These are phyloP conservation scores for Scutellaria baicalensis DNA, from an alignment of 257 asterid species.

Conservation along the genomic window DNA sequence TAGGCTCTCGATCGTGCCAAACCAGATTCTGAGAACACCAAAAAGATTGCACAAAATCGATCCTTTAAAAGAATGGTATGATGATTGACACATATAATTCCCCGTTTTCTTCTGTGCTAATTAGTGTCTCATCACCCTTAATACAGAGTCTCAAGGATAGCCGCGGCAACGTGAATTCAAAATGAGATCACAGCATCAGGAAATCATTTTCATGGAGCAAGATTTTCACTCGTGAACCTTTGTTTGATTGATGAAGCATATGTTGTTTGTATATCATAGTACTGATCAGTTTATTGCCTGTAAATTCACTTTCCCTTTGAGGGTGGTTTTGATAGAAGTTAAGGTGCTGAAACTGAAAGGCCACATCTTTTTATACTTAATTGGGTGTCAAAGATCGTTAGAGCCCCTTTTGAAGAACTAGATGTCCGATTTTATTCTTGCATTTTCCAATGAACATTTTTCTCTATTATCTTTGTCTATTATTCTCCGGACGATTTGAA, in stretches of 20 bases:
- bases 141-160: conserved; percentile 30
- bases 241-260: neutral
- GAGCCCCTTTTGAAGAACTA: neutral
- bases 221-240: neutral
- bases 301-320: neutral
- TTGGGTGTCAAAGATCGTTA: neutral
- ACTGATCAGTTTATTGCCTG: conserved; percentile 1
- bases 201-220: neutral
- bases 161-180: conserved; percentile 26
- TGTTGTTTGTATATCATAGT: conserved; percentile 14
- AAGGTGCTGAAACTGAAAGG: neutral
- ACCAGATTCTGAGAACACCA: conserved; percentile 55
- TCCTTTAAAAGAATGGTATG: conserved; percentile 70
- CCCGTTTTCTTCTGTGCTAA: neutral
- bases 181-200: conserved; percentile 9
- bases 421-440: too few species aligned
- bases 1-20: conserved; percentile 86
- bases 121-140: neutral
- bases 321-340: neutral
- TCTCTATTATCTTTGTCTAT: too few species aligned
- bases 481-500: too few species aligned
- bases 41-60: conserved; percentile 31
- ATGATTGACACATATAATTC: neutral
- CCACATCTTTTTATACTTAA: neutral
- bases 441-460: too few species aligned